These are phyloP conservation scores for Phallus indusiatus DNA, from an alignment of 768 basidiomycete species.

Conservation along the genomic window DNA sequence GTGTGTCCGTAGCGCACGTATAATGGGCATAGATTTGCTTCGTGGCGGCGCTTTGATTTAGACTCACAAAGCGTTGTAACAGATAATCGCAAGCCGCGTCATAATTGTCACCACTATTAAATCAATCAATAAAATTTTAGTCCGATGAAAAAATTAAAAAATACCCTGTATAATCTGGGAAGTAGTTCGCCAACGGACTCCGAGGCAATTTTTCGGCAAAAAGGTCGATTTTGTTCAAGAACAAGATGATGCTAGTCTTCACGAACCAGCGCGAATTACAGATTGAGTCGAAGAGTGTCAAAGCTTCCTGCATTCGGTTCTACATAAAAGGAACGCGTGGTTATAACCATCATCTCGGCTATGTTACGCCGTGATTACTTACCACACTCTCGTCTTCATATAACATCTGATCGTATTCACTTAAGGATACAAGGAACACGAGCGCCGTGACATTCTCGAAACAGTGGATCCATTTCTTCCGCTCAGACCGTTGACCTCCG, in stretches of 20 bases:
- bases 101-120: constrained; percentile 56
- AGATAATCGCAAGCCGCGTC: constrained; percentile 85
- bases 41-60: constrained; percentile 37
- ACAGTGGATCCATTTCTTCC: constrained; percentile 84
- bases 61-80: constrained; percentile 74
- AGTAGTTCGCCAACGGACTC: constrained; percentile 31
- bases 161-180: constrained; percentile 35
- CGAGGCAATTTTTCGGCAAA: constrained; percentile 68
- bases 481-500: constrained; percentile 79
- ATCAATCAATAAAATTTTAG: background rate
- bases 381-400: constrained; percentile 68
- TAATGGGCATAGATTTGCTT: constrained; percentile 91
- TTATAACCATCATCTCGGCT: background rate
- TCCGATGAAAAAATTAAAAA: background rate
- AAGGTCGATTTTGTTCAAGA: constrained; percentile 66
- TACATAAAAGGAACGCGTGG: constrained; percentile 21
- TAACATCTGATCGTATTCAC: constrained; percentile 96
- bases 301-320: constrained; percentile 97
- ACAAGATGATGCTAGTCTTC: constrained; percentile 84
- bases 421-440: constrained; percentile 58
- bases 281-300: constrained; percentile 78
- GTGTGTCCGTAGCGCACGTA: constrained; percentile 89
- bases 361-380: constrained; percentile 7
- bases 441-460: constrained; percentile 61
- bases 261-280: constrained; percentile 83